Percentiles rank a stretch among this genome's conserved stretches.
Conservation (phyloP, 192 early-diverging fungal genomes). For the Backusella macrospora region DNA sequence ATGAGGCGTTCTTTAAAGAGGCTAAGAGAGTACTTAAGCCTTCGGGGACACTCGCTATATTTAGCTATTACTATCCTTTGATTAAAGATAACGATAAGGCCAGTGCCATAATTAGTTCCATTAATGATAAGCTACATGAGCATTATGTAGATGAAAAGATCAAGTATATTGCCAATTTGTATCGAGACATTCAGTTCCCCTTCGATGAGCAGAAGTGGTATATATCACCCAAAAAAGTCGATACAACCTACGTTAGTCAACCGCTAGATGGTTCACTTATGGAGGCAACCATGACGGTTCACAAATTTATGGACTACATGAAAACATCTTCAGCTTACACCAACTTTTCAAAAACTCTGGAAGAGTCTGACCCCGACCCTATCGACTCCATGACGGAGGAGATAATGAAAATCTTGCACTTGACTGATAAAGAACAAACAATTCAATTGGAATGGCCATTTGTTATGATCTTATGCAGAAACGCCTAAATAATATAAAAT, state of each 20-base stretch:
- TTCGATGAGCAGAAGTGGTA: conserved; percentile 44
- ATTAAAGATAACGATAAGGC: conserved; percentile 45
- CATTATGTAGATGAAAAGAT: conserved; percentile 41
- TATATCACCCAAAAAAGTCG: conserved; percentile 29
- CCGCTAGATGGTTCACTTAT: conserved; percentile 30
- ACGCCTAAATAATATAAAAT: not conserved
- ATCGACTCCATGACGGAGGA: conserved; percentile 47
- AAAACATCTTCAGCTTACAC: conserved; percentile 63
- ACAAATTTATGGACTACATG: conserved; percentile 48
- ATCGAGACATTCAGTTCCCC: conserved; percentile 47
- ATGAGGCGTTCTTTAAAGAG: conserved; percentile 57
- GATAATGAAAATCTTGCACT: conserved; percentile 29
- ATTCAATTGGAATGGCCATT: conserved; percentile 54
- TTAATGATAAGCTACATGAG: conserved; percentile 37
- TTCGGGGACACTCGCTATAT: conserved; percentile 58
- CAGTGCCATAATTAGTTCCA: conserved; percentile 32
- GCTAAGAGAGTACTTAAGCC: conserved; percentile 61
- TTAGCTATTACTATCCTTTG: conserved; percentile 48
- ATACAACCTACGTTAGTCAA: conserved; percentile 17
- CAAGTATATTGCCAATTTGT: conserved; percentile 48
- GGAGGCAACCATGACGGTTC: conserved; percentile 42
- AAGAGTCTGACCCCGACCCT: conserved; percentile 37
- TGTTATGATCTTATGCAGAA: conserved; percentile 48
- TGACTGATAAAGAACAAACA: conserved; percentile 31
- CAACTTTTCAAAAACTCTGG: conserved; percentile 47